A percentile compares a stretch with the other conserved stretches of the same genome.
These are phyloP conservation scores for Mycena vitilis DNA, from an alignment of 768 basidiomycete genomes.

Conservation along the genomic window DNA sequence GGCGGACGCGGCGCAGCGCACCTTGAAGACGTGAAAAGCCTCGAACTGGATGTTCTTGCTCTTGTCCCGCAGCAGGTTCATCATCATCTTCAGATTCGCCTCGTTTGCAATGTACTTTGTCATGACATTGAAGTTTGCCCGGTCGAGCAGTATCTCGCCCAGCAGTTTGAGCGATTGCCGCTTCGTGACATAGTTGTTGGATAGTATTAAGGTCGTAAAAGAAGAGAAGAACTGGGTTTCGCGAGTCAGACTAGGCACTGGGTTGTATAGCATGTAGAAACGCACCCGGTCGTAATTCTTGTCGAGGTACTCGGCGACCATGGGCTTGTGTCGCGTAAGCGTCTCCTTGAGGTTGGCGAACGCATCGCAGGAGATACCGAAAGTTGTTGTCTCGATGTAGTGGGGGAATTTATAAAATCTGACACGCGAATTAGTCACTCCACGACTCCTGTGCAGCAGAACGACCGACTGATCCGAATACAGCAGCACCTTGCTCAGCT, in stretches of 20 bases:
- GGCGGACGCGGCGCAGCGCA: conserved; percentile 46
- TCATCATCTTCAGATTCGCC: conserved; percentile 99
- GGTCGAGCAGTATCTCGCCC: conserved; percentile 96
- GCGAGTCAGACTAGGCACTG: conserved; percentile 26
- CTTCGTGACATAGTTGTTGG: conserved; percentile 98
- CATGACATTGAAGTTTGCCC: conserved; percentile 99
- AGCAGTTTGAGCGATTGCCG: conserved; percentile 98
- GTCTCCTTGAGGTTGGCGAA: conserved; percentile 99
- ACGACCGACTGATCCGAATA: conserved; percentile 90
- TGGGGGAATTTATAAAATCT: conserved; percentile 98
- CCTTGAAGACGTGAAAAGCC: conserved; percentile 99
- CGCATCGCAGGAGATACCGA: conserved; percentile 98
- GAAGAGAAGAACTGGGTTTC: conserved; percentile 88
- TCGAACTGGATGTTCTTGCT: conserved; percentile 99
- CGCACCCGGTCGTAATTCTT: conserved; percentile 95
- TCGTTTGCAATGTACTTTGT: conserved; percentile 96
- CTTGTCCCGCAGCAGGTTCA: conserved; percentile 98
- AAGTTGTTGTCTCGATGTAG: conserved; percentile 97
- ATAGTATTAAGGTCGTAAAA: conserved; percentile 92
- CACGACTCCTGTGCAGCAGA: conserved; percentile 21
- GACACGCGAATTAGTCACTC: conserved; percentile 22
- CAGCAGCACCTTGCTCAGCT: conserved; percentile 88
- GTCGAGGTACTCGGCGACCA: conserved; percentile 97
- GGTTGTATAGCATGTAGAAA: conserved; percentile 22
- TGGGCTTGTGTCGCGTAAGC: conserved; percentile 94